These are phyloP conservation scores for Mucor mucedo DNA, from an alignment of 371 early-diverging fungal genomes.

Conservation along the genomic window DNA sequence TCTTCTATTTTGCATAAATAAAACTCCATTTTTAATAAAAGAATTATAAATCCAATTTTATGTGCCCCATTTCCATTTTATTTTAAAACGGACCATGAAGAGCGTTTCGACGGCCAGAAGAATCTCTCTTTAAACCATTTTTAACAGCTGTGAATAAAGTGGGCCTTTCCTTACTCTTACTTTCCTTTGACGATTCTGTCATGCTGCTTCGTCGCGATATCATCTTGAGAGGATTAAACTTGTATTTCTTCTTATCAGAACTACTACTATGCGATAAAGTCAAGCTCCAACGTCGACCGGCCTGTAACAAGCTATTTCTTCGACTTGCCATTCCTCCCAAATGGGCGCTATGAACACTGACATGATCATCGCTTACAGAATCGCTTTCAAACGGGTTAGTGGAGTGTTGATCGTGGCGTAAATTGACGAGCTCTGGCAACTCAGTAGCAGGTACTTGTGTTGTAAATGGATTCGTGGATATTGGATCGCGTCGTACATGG, in stretches of 20 bases:
- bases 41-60: too few relatives aligned
- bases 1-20: too few relatives aligned
- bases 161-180: background rate
- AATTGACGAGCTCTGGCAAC: background rate
- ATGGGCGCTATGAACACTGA: background rate
- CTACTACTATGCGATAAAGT: constrained; percentile 6
- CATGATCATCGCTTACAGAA: background rate
- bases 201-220: background rate
- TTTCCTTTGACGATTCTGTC: background rate
- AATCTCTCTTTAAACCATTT: background rate
- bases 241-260: background rate
- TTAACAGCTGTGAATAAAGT: background rate
- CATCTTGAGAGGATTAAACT: constrained; percentile 8
- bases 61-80: too few relatives aligned
- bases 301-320: background rate
- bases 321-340: background rate
- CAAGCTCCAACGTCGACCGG: background rate
- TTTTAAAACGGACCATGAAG: constrained; percentile 11
- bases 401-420: constrained; percentile 6
- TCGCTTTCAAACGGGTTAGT: background rate
- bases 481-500: too few relatives aligned
- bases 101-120: constrained; percentile 11
- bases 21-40: background rate
- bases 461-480: too few relatives aligned
- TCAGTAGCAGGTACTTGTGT: too few relatives aligned